These are phyloP conservation scores for Sarocladium oryzae DNA, from an alignment of 2,329 filamentous ascomycete genomes.

Conservation along the genomic window DNA sequence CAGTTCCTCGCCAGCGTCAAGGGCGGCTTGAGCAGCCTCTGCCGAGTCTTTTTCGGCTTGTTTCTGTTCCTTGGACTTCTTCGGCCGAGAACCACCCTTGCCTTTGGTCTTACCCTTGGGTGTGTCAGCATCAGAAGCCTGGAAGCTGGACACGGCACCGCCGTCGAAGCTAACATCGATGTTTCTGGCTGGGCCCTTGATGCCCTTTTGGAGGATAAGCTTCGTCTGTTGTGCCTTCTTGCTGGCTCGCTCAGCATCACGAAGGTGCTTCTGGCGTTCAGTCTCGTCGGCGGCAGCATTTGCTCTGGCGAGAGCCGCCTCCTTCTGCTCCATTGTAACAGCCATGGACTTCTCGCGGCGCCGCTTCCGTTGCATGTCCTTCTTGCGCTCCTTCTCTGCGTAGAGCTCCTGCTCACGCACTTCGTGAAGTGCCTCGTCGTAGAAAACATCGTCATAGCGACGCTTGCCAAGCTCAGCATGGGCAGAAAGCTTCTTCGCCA, in stretches of 20 bases:
- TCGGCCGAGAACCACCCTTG: slow-evolving; percentile 62
- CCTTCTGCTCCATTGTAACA: slow-evolving; percentile 84
- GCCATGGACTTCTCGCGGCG: slow-evolving; percentile 94
- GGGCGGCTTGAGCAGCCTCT: slow-evolving; percentile 77
- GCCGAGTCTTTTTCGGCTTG: slow-evolving; percentile 76
- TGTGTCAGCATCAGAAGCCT: slow-evolving; percentile 54
- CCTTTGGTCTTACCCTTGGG: slow-evolving; percentile 27
- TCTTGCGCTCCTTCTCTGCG: slow-evolving; percentile 97
- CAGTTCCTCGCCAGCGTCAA: slow-evolving; percentile 72
- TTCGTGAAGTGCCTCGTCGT: slow-evolving; percentile 73
- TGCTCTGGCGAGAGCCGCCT: slow-evolving; percentile 72
- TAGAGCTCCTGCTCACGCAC: slow-evolving; percentile 86
- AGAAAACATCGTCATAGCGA: slow-evolving; percentile 70
- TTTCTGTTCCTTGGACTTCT: slow-evolving; percentile 88
- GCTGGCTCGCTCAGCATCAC: slow-evolving; percentile 81
- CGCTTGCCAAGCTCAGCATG: slow-evolving; percentile 68
- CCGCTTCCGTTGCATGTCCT: slow-evolving; percentile 98
- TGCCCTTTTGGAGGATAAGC: slow-evolving; percentile 77
- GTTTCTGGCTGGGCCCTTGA: slow-evolving; percentile 66
- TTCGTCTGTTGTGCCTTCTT: slow-evolving; percentile 92
- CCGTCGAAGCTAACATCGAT: slow-evolving; percentile 65
- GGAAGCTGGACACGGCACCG: slow-evolving; percentile 80
- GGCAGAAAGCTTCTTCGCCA: slow-evolving; percentile 55
- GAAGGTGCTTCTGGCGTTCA: slow-evolving; percentile 72
- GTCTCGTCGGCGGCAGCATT: slow-evolving; percentile 73